Evolutionary conservation across 2,329 filamentous ascomycete genomes (phyloP).

Genomic region (Thielaviopsis punctulata): DNA sequence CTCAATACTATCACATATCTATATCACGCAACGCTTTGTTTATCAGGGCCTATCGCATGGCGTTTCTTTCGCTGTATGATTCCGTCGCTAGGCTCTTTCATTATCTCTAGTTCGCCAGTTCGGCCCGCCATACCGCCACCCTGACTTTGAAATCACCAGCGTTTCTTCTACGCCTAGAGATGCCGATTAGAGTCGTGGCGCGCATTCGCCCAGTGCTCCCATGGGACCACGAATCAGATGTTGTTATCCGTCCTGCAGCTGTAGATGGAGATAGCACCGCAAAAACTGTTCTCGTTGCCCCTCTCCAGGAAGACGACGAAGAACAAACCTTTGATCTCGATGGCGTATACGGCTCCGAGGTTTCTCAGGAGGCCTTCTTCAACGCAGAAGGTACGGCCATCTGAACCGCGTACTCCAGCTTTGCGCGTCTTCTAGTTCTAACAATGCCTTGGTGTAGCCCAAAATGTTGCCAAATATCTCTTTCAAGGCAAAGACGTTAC

Average conservation of each 20-base stretch:
- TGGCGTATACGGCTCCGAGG: constrained; percentile 67
- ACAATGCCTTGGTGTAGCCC: constrained; percentile 35
- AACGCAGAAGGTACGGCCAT: constrained; percentile 58
- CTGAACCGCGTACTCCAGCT: background rate
- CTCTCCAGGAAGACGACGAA: constrained; percentile 80
- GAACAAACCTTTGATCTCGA: constrained; percentile 93
- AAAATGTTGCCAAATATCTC: constrained; percentile 77
- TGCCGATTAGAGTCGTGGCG: constrained; percentile 72
- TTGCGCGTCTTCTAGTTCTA: background rate
- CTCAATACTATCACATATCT: no score
- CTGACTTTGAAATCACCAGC: no score
- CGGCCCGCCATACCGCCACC: background rate
- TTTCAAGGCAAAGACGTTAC: constrained; percentile 81
- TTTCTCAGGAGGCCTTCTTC: constrained; percentile 75
- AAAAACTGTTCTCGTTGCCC: constrained; percentile 71
- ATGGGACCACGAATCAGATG: constrained; percentile 71
- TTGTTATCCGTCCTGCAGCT: constrained; percentile 57
- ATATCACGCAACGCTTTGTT: background rate
- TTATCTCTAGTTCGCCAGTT: background rate
- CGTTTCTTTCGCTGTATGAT: background rate
- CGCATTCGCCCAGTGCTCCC: constrained; percentile 77
- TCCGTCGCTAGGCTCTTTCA: background rate
- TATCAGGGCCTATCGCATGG: background rate
- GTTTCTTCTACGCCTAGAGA: constrained; percentile 16
- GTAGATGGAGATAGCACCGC: constrained; percentile 43